These are phyloP conservation scores for Leccinum truebloodii DNA, from an alignment of 768 basidiomycete genomes.

Conservation along the genomic window DNA sequence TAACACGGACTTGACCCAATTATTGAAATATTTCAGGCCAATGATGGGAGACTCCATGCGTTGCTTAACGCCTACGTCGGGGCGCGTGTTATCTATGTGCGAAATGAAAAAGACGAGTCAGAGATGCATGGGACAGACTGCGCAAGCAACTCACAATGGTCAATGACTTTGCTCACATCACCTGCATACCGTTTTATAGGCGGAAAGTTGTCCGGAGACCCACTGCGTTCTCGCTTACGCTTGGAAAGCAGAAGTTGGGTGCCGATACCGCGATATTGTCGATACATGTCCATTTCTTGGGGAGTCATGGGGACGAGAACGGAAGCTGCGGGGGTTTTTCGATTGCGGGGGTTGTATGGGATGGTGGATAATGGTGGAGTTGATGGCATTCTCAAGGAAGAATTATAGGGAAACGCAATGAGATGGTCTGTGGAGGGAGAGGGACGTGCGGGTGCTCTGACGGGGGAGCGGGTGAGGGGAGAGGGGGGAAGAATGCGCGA, in stretches of 20 bases:
- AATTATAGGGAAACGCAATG: slow-evolving; percentile 29
- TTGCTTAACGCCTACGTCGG: slow-evolving; percentile 84
- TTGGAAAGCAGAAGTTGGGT: slow-evolving; percentile 50
- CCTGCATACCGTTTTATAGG: slow-evolving; percentile 56
- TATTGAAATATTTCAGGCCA: slow-evolving; percentile 97
- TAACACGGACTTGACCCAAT: slow-evolving; percentile 98
- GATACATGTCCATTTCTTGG: slow-evolving; percentile 61
- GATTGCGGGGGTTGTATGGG: slow-evolving; percentile 65
- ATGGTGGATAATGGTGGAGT: slow-evolving; percentile 35
- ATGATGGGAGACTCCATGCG: slow-evolving; percentile 92
- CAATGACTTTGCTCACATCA: slow-evolving; percentile 72
- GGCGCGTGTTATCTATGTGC: slow-evolving; percentile 81
- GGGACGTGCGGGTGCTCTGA: slow-evolving; percentile 31
- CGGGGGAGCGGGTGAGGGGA: slow-evolving; percentile 31
- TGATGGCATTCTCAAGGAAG: slow-evolving; percentile 36
- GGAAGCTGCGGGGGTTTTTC: slow-evolving; percentile 59
- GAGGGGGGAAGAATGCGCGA: slow-evolving; percentile 31
- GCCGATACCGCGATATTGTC: slow-evolving; percentile 57
- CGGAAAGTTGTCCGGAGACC: slow-evolving; percentile 40
- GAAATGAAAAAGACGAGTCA: slow-evolving; percentile 5
- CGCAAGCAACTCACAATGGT: slow-evolving; percentile 65
- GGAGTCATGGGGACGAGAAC: slow-evolving; percentile 66
- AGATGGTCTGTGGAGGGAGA: slow-evolving; percentile 37
- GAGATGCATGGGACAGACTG: slow-evolving; percentile 1
- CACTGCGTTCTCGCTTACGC: slow-evolving; percentile 49